A percentile compares a stretch with the other conserved stretches of the same genome.
These are phyloP conservation scores for Boletus rubescentipes DNA, from an alignment of 768 basidiomycete species.

Conservation along the genomic window DNA sequence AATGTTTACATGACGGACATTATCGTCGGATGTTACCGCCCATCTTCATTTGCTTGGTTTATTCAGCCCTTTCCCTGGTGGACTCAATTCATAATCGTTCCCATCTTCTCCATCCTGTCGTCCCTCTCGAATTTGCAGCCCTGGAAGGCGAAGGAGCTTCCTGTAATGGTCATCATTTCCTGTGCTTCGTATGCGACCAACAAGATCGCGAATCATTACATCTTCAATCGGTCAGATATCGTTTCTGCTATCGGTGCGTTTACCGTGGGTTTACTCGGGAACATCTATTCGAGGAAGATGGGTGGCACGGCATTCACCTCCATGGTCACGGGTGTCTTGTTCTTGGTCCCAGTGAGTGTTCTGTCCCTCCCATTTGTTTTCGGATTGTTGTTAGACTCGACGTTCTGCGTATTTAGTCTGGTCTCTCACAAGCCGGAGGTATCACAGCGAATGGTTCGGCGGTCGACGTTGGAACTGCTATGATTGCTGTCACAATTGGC, in stretches of 20 bases:
- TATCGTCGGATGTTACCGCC: slow-evolving; percentile 70
- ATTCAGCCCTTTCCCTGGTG: slow-evolving; percentile 80
- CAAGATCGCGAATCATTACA: slow-evolving; percentile 80
- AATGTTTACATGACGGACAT: slow-evolving; percentile 47
- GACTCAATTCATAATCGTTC: slow-evolving; percentile 75
- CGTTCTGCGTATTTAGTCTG: slow-evolving; percentile 49
- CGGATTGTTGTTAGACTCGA: neutral
- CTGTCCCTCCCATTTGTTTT: neutral
- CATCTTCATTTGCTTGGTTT: slow-evolving; percentile 65
- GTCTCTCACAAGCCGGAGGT: slow-evolving; percentile 83
- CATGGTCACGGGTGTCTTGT: slow-evolving; percentile 88
- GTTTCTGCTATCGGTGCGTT: slow-evolving; percentile 87
- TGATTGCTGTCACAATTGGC: slow-evolving; percentile 89
- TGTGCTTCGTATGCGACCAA: slow-evolving; percentile 79
- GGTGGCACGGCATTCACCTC: slow-evolving; percentile 86
- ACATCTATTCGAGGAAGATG: slow-evolving; percentile 78
- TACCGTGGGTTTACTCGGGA: slow-evolving; percentile 74
- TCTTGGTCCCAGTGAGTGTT: slow-evolving; percentile 76
- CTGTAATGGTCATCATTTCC: slow-evolving; percentile 83
- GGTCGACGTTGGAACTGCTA: slow-evolving; percentile 82
- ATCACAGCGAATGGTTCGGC: slow-evolving; percentile 78
- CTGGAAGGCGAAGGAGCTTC: slow-evolving; percentile 63
- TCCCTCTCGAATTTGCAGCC: slow-evolving; percentile 82
- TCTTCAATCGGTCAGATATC: slow-evolving; percentile 80
- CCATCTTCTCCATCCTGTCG: slow-evolving; percentile 66